Conservation (phyloP, 108 stramenopile species). For the Cylindrotheca closterium region DNA sequence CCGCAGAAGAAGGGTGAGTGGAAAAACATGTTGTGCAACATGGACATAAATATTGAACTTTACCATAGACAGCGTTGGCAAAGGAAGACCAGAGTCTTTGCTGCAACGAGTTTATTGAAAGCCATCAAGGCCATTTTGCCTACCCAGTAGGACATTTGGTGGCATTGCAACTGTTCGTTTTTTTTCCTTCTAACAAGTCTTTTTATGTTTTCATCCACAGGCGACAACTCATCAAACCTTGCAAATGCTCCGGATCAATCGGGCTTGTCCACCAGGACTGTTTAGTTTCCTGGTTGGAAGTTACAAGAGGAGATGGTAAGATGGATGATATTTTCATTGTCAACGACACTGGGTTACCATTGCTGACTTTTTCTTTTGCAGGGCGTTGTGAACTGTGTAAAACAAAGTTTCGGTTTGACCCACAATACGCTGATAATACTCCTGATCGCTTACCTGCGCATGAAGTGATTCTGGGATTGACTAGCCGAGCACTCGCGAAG, state of each 20-base stretch:
- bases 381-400: slow-evolving; percentile 84
- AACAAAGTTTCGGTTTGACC: slow-evolving; percentile 79
- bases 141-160: too few relatives aligned
- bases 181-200: too few relatives aligned
- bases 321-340: background rate
- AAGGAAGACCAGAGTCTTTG: background rate
- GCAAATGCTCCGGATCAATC: slow-evolving; percentile 92
- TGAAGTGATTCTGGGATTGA: slow-evolving; percentile 70
- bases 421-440: slow-evolving; percentile 72
- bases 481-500: slow-evolving; percentile 54
- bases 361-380: slow-evolving; percentile 3
- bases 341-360: too few relatives aligned
- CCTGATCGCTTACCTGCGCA: slow-evolving; percentile 69
- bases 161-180: too few relatives aligned
- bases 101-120: too few relatives aligned
- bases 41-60: background rate
- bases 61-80: background rate
- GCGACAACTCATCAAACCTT: slow-evolving; percentile 75
- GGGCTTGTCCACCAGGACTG: slow-evolving; percentile 91
- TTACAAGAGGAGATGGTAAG: slow-evolving; percentile 67
- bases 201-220: slow-evolving; percentile 27
- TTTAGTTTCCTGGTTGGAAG: slow-evolving; percentile 83
- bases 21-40: background rate
- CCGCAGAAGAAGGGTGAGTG: slow-evolving; percentile 86
- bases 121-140: background rate